Evolutionary conservation across 176 grass and related monocot species (phyloP).

Genomic region (Echinochloa phyllopogon): DNA sequence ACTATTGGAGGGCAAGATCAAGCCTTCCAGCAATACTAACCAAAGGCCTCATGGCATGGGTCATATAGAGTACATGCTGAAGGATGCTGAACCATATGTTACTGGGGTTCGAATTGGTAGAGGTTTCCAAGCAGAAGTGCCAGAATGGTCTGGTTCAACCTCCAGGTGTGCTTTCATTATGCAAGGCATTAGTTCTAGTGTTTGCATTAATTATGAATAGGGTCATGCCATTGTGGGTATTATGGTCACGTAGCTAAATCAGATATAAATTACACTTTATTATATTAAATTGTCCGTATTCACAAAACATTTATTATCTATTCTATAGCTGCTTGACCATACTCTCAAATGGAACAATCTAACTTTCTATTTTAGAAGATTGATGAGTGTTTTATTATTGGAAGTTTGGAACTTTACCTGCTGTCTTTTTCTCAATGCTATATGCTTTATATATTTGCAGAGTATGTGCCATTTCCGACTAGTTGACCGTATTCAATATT

Average conservation of each 20-base stretch:
- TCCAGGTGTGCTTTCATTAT: constrained; percentile 55
- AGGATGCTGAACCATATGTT: constrained; percentile 63
- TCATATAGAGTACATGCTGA: constrained; percentile 74
- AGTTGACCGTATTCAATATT: constrained; percentile 19
- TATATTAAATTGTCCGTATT: constrained; percentile 7
- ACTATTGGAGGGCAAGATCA: constrained; percentile 43
- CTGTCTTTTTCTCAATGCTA: background rate
- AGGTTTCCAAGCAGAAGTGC: constrained; percentile 87
- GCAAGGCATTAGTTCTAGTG: constrained; percentile 31
- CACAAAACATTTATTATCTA: background rate
- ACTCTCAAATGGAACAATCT: constrained; percentile 18
- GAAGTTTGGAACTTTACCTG: constrained; percentile 20
- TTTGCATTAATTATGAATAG: constrained; percentile 36
- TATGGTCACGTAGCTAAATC: constrained; percentile 1
- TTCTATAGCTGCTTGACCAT: constrained; percentile 11
- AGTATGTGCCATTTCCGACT: constrained; percentile 20
- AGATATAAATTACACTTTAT: constrained; percentile 1
- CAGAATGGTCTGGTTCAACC: constrained; percentile 70
- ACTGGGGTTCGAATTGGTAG: constrained; percentile 67
- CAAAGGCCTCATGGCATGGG: constrained; percentile 54
- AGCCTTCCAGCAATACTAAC: constrained; percentile 41
- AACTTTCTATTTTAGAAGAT: constrained; percentile 22
- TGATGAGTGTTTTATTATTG: background rate
- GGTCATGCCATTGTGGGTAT: constrained; percentile 30
- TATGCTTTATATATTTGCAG: constrained; percentile 9